phyloP scores from a whole-genome alignment of 2,329 filamentous ascomycete genomes.

The Pseudogymnoascus sp. region DNA sequence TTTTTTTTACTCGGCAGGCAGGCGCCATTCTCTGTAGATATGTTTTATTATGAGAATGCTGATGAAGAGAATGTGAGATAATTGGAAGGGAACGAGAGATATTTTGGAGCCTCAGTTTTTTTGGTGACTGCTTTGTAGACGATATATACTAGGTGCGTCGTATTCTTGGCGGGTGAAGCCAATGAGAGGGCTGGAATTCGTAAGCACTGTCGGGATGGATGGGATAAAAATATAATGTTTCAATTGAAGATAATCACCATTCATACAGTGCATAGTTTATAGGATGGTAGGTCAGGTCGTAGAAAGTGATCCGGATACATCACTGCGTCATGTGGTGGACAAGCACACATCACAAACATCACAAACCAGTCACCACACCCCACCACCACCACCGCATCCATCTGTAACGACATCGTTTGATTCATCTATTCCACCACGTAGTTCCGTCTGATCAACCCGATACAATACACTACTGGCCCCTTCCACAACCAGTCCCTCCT shows the following conservation, averaged over 20 bases:
- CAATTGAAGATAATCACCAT: background rate
- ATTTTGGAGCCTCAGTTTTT: background rate
- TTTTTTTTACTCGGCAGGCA: background rate
- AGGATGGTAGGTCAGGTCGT: background rate
- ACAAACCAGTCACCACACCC: background rate
- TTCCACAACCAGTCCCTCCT: background rate
- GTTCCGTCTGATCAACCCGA: background rate
- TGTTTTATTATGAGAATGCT: background rate
- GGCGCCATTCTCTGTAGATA: background rate
- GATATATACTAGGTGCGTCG: background rate
- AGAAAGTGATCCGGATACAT: background rate
- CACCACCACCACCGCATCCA: background rate
- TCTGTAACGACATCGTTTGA: conserved; percentile 1
- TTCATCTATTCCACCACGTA: background rate
- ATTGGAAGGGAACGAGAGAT: background rate
- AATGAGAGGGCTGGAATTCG: background rate
- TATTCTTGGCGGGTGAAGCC: background rate
- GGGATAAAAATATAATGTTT: background rate
- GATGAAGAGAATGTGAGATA: background rate
- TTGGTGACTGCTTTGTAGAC: background rate
- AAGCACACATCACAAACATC: background rate
- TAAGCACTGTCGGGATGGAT: background rate
- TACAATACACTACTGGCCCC: background rate
- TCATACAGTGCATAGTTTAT: background rate
- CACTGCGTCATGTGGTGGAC: background rate